Evolutionary conservation across 352 stramenopile genomes (phyloP), one percentile per base, ranked within the genome.

Genomic region (Globisporangium alternatum): DNA sequence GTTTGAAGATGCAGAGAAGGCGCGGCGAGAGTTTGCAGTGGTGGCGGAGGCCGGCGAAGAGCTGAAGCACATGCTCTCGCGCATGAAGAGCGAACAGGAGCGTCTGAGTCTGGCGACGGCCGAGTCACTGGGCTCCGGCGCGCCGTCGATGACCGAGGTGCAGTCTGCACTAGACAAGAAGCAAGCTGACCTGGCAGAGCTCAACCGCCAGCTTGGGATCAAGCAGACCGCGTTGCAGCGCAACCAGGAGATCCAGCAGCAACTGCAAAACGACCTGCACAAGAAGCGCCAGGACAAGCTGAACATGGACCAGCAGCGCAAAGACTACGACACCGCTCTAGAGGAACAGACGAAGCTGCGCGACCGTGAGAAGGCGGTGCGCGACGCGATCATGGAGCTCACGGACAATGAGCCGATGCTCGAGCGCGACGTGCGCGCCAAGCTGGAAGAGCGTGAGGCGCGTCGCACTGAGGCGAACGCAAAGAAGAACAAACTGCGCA

Each of bases 231-330:
- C 89, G 5, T 30, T 83, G 9, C 71, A 90, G 28, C 53, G 65
- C 25, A 69, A 77, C 22, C 76, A 90, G 12, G 75, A 81, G 3
- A 71, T 74, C 45, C 73, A 80, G 10, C 70, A 89, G 41, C 79
- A 88, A 35, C 55, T 89, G 47, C 78, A 90, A 49, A 83, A 78
- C 39, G 83, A 93, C 51, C n/a, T 90, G 25, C 62, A 83, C 60
- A 83, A 74, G n/a, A 76, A 71, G 22, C 80, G 74, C 51, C 71
- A 91, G 60, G 75, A 87, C 25, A 90, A 89, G 56, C 59, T 82
- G 2, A 37, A 43, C 1, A 49, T 90, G 48, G 77, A 86, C 19
- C 71, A 80, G 21, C 72, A 81, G 63, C 77, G 80, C 0, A 79
- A 77, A 25, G 72, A 83, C 33, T 85, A 90, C 30, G 74, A 91